Base-by-base conservation (phyloP, 768 basidiomycete species). In the Amanita pseudoporphyria region DNA sequence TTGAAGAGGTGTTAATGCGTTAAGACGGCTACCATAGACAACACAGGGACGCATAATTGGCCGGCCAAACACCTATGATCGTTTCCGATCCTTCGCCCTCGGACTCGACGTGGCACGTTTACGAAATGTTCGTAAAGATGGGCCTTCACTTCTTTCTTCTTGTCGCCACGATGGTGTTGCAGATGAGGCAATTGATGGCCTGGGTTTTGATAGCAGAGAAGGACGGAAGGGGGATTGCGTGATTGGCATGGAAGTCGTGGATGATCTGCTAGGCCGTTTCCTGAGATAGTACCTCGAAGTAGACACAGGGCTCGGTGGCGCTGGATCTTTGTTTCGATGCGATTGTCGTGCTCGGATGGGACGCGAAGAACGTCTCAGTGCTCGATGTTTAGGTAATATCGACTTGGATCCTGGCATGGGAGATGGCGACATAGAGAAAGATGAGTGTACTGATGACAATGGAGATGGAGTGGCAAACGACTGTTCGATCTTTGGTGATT, bases 231-330 rank as follows among this genome's bases (percentile, higher is more conserved):
- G 30, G 5, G 45, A 37, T 47, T 16, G 45, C 14, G 22, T 26
- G 13, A 28, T 13, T 18, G 45, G 49, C 16, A 24, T 42, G 13
- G 28, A 3, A 3, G 3, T 54, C 32, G 47, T 43, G 22, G 60
- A 50, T 2, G 58, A 52, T 16, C 54, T 39, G 14, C 58, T 56
- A 26, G 59, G 47, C 31, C 68, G 64, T 49, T 60, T 68, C 30
- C 69, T 66, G 36, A 71, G 55, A 47, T 65, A 53, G 44, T 67
- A 71, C 36, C 64, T 67, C 16, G 55, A 55, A 22, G 51, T 48
- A 21, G 60, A 54, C 35, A 47, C 44, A 21, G 56, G 54, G 18
- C 53, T 38, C 33, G 43, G 47, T 16, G 30, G 3, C 42, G 22
- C 13, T 26, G n/a, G 32, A 52, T 49, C 45, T 28, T 44, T 43